Percentiles rank a stretch among this genome's conserved stretches.
Conservation (phyloP, 2,329 filamentous ascomycete species). For the Cryoendolithus antarcticus region DNA sequence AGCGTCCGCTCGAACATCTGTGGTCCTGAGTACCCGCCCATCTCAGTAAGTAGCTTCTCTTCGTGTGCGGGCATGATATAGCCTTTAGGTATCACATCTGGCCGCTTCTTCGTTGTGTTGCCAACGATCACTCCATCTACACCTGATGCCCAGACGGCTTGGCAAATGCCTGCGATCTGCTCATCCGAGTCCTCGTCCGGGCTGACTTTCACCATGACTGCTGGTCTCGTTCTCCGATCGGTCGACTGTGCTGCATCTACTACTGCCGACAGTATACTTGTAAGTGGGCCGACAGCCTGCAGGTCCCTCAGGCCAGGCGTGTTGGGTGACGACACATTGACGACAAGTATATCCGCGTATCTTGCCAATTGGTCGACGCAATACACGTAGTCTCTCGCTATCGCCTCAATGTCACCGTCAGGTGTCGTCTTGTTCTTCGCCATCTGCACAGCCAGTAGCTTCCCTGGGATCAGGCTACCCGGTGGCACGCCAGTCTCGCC, state of each 20-base stretch:
- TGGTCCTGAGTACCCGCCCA: conserved; percentile 83
- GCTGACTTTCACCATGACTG: conserved; percentile 95
- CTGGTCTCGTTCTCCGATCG: conserved; percentile 59
- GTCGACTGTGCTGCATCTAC: conserved; percentile 62
- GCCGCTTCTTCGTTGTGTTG: conserved; percentile 83
- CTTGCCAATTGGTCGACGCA: conserved; percentile 71
- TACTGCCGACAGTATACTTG: conserved; percentile 66
- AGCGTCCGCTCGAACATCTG: conserved; percentile 74
- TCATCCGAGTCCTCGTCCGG: conserved; percentile 81
- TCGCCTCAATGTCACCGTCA: conserved; percentile 70
- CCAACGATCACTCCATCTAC: conserved; percentile 95
- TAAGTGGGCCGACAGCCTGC: conserved; percentile 74
- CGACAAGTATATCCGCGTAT: conserved; percentile 92
- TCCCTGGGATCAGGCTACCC: conserved; percentile 64
- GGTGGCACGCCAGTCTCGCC: conserved; percentile 66
- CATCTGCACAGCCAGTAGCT: conserved; percentile 78
- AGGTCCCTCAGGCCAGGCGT: conserved; percentile 81
- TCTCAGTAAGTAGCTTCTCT: conserved; percentile 55
- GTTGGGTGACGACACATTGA: conserved; percentile 95
- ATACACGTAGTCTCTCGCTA: conserved; percentile 71
- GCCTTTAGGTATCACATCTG: conserved; percentile 56
- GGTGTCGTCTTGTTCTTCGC: conserved; percentile 94
- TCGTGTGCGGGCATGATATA: conserved; percentile 55
- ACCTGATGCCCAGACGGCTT: conserved; percentile 69
- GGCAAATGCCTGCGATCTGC: conserved; percentile 78